Conservation (phyloP, 2,329 filamentous ascomycete species). For the Xenosphaeropsis pyriputrescens region DNA sequence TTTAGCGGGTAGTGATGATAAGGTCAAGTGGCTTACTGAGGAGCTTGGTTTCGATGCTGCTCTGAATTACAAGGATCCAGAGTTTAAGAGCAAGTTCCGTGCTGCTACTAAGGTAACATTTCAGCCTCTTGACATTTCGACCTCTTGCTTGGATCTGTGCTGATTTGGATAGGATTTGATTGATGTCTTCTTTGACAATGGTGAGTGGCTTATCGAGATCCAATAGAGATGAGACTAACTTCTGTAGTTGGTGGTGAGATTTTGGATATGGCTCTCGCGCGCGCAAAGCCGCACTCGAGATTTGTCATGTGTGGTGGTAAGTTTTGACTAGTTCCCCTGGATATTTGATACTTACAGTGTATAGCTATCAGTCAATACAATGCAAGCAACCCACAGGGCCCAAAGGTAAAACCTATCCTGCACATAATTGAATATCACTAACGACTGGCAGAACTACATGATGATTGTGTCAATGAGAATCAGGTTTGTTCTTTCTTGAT, state of each 20-base stretch:
- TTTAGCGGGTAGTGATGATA: slow-evolving; percentile 50
- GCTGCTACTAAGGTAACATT: neutral
- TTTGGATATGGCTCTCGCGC: slow-evolving; percentile 46
- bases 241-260: slow-evolving; percentile 49
- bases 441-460: slow-evolving; percentile 26
- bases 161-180: slow-evolving; percentile 28
- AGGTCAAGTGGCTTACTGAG: slow-evolving; percentile 51
- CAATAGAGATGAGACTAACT: neutral
- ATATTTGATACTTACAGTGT: neutral
- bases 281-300: slow-evolving; percentile 46
- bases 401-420: slow-evolving; percentile 22
- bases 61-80: slow-evolving; percentile 52
- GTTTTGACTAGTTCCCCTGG: slow-evolving; percentile 6
- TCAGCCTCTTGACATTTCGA: neutral
- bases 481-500: slow-evolving; percentile 16
- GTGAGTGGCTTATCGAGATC: neutral
- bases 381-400: slow-evolving; percentile 34
- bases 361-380: slow-evolving; percentile 54
- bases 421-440: neutral
- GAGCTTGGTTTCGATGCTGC: slow-evolving; percentile 54
- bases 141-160: slow-evolving; percentile 2
- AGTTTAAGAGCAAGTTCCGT: slow-evolving; percentile 43
- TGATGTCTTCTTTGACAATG: slow-evolving; percentile 61
- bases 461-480: slow-evolving; percentile 39
- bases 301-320: slow-evolving; percentile 55